Evolutionary conservation across 169 alveolate species (phyloP), one percentile per base, ranked within the genome.

Genomic region (Cryptosporidium ubiquitum): DNA sequence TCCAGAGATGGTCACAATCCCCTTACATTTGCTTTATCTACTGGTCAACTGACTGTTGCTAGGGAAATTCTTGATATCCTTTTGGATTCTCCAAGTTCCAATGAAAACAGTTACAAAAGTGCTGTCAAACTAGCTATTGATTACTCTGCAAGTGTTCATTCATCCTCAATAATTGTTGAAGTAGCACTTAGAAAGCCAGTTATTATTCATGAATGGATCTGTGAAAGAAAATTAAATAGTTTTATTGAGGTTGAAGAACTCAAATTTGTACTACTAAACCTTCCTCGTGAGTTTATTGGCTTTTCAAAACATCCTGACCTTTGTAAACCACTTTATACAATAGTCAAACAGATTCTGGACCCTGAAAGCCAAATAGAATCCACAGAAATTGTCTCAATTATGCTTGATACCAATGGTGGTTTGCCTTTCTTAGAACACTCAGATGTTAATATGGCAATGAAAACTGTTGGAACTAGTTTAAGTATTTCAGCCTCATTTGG

Each of bases 301-400:
- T 79, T 79, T 42, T 79, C 89, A 10, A 79, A 79, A 40, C 75
- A 64, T 33, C 89, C 73, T 3, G 58, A 79, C 40, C 66, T 79
- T 5, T 79, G 89, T 23, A 79, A 79, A 49, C 89, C 89, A 44
- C 55, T 79, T 23, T 79, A 57, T 18, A 60, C 89, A 3, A 79
- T 79, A 3, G 60, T 61, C 9, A 79, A 40, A 42, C 73, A 79
- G 14, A 79, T 79, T 33, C 20, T 79, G 14, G 89, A 79, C 35
- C 75, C 89, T 23, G 75, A 58, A n/a, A 79, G 89, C 68, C 89
- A 79, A 31, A 79, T 79, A 40, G 89, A 79, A n/a, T 79, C 89
- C 5, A 49, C 75, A 14, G 89, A 79, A 23, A 79, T 79, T 33
- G 89, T 79, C 12, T 68, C 89, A 14, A 33, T 79, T 29, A 79